Evolutionary conservation across 495 filamentous ascomycete genomes (phyloP).

Genomic region (Penicillium fimorum): DNA sequence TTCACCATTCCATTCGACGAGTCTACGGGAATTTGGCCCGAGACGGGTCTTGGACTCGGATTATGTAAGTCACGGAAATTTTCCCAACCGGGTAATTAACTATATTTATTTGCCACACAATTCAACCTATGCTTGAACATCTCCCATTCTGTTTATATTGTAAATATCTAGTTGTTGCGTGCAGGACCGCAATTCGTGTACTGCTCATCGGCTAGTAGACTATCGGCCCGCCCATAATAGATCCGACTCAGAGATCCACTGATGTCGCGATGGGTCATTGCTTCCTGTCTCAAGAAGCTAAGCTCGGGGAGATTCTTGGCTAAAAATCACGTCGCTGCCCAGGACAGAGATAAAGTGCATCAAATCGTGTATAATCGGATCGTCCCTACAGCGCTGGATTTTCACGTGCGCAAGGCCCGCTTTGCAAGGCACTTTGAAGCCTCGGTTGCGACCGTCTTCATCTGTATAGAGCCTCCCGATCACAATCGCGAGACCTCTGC

Average conservation of each 20-base stretch:
- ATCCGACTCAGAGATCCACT: conserved; percentile 40
- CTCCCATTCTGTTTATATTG: background rate
- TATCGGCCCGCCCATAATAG: conserved; percentile 35
- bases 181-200: conserved; percentile 34
- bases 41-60: background rate
- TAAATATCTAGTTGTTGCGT: background rate
- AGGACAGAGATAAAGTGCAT: too few species aligned
- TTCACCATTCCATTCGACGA: background rate
- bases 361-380: background rate
- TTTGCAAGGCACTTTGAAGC: conserved; percentile 13
- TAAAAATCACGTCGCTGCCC: conserved; percentile 24
- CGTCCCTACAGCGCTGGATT: conserved; percentile 2
- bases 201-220: conserved; percentile 38
- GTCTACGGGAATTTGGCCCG: background rate
- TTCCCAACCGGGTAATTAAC: background rate
- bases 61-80: background rate
- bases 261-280: conserved; percentile 15
- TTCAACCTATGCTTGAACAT: background rate
- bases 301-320: conserved; percentile 19
- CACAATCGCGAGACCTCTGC: conserved; percentile 29
- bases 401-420: conserved; percentile 14
- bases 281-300: background rate
- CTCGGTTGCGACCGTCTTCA: conserved; percentile 7
- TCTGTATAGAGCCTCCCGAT: background rate
- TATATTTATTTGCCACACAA: background rate